Evolutionary conservation across 176 grass and related monocot genomes (phyloP), one percentile per base, ranked within the genome.

Genomic region (Rhipidocladum racemiflorum): DNA sequence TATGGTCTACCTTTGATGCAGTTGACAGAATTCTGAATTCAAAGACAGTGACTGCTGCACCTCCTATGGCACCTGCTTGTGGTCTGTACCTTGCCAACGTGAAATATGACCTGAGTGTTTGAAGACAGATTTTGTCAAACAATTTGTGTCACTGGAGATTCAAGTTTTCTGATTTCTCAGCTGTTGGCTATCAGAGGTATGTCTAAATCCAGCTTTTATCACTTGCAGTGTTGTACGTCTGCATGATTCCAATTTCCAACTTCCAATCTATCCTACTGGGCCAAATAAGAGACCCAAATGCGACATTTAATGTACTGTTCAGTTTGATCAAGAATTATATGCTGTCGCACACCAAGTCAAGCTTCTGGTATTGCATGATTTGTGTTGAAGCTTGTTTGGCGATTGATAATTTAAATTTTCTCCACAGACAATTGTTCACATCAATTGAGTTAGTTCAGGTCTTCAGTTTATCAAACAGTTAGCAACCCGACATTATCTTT

Each of bases 1-100:
- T 72, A 61, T 82, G 42, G 18, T 70, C 68, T 64, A 71, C 74
- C n/a, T 85, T 49, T 81, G 51, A 82, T 83, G 82, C 84, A 98
- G 95, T 90, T 72, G 90, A 98, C 78, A 91, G 65, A 83, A 98
- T 95, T 88, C 76, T 95, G 35, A 69, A 90, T 84, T 89, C 85
- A 82, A 98, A 98, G 70, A 78, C 86, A 4, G 81, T 98, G 48
- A 79, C 88, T 80, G 92, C 84, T 84, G 88, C 87, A 73, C 93
- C 90, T 83, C 85, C 89, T 36, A 95, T 99, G 96, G 92, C 96
- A 86, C 96, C 96, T 81, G 78, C 89, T 63, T 93, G 87, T 74
- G 92, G 92, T 54, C 91, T 99, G 21, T 99, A 95, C 84, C 96
- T 99, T 77, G 89, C 79, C 40, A 88, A 91, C 6, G 92, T 99